Evolutionary conservation across 2,329 filamentous ascomycete species (phyloP).

Genomic region (Fusarium sp.): DNA sequence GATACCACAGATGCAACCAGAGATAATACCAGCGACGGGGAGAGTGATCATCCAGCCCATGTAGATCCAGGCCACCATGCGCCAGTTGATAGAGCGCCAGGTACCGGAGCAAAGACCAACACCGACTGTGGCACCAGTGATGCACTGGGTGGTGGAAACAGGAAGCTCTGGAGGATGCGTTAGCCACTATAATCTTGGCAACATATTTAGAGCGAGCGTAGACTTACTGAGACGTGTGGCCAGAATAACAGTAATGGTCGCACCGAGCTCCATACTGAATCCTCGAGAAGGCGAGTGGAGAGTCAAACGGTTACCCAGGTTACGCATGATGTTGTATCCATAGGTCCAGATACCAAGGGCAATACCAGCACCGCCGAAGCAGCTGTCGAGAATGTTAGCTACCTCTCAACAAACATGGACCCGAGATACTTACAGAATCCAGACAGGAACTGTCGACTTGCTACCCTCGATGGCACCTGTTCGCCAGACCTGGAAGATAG

Average conservation of each 20-base stretch:
- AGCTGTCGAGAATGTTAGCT: too few relatives aligned
- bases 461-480: conserved; percentile 56
- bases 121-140: conserved; percentile 70
- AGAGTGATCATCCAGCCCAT: conserved; percentile 71
- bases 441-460: conserved; percentile 65
- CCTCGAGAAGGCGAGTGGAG: conserved; percentile 70
- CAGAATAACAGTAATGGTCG: conserved; percentile 70
- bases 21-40: conserved; percentile 65
- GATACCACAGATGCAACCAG: conserved; percentile 70
- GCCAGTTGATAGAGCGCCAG: conserved; percentile 70
- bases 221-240: conserved; percentile 66
- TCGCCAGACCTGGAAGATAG: conserved; percentile 70
- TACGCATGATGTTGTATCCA: conserved; percentile 72
- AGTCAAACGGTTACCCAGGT: conserved; percentile 69
- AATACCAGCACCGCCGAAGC: conserved; percentile 51
- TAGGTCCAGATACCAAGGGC: conserved; percentile 70
- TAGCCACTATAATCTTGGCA: too few relatives aligned
- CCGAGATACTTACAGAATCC: conserved; percentile 68
- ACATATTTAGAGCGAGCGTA: too few relatives aligned
- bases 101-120: conserved; percentile 68
- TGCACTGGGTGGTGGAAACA: conserved; percentile 73
- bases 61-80: conserved; percentile 70
- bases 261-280: conserved; percentile 70
- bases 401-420: too few relatives aligned
- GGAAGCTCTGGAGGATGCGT: conserved; percentile 59